A percentile compares a stretch with the other conserved stretches of the same genome.
Conservation (phyloP, 1,284 basidiomycete species). For the Rhodotorula sp. region DNA sequence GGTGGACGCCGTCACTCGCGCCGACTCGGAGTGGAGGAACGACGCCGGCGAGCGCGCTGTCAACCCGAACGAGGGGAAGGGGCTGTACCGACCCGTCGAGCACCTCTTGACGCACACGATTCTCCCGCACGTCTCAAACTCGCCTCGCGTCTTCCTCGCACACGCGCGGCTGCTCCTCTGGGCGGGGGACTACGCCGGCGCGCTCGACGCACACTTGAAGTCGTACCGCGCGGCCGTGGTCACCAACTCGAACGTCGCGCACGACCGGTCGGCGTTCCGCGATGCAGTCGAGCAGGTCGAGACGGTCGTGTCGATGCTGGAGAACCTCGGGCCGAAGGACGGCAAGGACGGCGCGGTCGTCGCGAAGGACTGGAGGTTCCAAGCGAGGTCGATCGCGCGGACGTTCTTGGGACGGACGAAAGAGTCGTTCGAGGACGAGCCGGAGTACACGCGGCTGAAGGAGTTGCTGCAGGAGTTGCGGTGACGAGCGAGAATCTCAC, state of each 20-base stretch:
- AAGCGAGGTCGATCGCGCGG: conserved; percentile 81
- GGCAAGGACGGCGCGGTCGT: conserved; percentile 48
- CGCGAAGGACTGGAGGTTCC: conserved; percentile 69
- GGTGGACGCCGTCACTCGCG: conserved; percentile 76
- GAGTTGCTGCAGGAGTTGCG: conserved; percentile 54
- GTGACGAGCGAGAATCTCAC: not conserved
- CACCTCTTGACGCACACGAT: conserved; percentile 71
- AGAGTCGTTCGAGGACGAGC: conserved; percentile 76
- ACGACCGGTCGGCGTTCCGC: conserved; percentile 63
- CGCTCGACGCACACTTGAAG: conserved; percentile 75
- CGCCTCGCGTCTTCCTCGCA: conserved; percentile 71
- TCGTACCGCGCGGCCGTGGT: conserved; percentile 74
- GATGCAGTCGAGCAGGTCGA: conserved; percentile 73
- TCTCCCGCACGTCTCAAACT: conserved; percentile 68
- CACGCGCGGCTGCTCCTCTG: conserved; percentile 75
- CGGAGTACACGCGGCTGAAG: conserved; percentile 71
- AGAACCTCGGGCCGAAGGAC: conserved; percentile 70
- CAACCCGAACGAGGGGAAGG: conserved; percentile 64
- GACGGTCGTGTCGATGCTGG: conserved; percentile 76
- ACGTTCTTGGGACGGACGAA: conserved; percentile 74
- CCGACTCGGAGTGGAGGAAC: conserved; percentile 38
- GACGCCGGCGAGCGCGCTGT: conserved; percentile 41
- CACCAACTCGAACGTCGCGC: conserved; percentile 63
- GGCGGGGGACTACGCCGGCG: conserved; percentile 59
- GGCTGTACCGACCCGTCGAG: conserved; percentile 61